Conservation (phyloP, 805 yeast species). For the Nakazawaea laoshanensis region DNA sequence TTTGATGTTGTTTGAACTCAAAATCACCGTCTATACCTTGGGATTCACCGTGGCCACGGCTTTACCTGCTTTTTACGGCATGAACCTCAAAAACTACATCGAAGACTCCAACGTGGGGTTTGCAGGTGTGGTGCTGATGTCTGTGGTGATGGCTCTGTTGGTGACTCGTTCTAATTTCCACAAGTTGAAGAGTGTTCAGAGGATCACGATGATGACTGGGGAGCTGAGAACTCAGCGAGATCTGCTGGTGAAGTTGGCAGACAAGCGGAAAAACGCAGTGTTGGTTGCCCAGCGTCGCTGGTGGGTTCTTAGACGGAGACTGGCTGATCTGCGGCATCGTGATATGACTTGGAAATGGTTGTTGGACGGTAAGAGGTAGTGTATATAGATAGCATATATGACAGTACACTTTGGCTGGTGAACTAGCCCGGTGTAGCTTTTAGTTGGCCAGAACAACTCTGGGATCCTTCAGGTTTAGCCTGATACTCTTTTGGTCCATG, state of each 20-base stretch:
- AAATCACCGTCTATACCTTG: conserved; percentile 73
- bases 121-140: conserved; percentile 38
- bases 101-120: conserved; percentile 65
- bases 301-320: neutral
- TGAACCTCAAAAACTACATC: conserved; percentile 72
- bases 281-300: neutral
- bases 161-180: conserved; percentile 51
- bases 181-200: conserved; percentile 53
- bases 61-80: conserved; percentile 83
- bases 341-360: conserved; percentile 52
- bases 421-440: no score
- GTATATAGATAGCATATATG: no score
- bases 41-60: conserved; percentile 82
- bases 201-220: conserved; percentile 49
- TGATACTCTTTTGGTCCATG: no score
- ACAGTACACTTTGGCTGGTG: no score
- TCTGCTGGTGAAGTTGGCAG: neutral
- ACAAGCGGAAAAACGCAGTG: no score
- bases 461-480: no score
- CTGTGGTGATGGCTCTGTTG: conserved; percentile 15
- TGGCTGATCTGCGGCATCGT: conserved; percentile 25
- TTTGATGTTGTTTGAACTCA: conserved; percentile 77
- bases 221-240: no score
- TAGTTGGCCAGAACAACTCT: no score
- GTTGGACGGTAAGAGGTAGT: conserved; percentile 29